phyloP scores from a whole-genome alignment of 129 eudicot genomes.

The Lonicera japonica region DNA sequence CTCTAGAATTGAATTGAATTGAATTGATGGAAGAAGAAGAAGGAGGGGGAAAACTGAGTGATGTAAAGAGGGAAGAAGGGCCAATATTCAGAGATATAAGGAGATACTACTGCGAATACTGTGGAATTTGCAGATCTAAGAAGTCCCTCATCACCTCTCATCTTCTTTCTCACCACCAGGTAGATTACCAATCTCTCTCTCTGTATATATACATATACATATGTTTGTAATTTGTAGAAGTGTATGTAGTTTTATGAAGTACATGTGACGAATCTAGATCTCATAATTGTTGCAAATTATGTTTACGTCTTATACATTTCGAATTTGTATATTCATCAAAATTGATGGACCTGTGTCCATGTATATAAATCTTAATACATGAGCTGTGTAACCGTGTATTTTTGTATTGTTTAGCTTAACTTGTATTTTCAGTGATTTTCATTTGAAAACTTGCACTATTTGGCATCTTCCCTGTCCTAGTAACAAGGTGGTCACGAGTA shows the following conservation, averaged over 20 bases:
- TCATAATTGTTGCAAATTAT: background rate
- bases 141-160: constrained; percentile 1
- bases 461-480: too few species aligned
- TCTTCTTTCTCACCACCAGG: background rate
- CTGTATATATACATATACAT: background rate
- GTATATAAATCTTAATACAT: background rate
- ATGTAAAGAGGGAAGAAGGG: background rate
- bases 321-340: background rate
- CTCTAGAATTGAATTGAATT: too few species aligned
- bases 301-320: background rate
- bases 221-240: background rate
- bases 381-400: background rate
- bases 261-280: background rate
- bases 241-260: too few species aligned
- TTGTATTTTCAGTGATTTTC: too few species aligned
- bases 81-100: background rate
- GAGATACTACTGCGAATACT: constrained; percentile 1
- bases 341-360: background rate
- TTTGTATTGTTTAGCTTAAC: too few species aligned
- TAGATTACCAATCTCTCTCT: background rate
- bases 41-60: background rate
- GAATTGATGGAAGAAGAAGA: background rate
- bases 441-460: too few species aligned
- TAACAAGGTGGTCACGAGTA: too few species aligned
- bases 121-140: background rate